Evolutionary conservation across 805 yeast genomes (phyloP).

Genomic region (Nakazawaea molendinolei): DNA sequence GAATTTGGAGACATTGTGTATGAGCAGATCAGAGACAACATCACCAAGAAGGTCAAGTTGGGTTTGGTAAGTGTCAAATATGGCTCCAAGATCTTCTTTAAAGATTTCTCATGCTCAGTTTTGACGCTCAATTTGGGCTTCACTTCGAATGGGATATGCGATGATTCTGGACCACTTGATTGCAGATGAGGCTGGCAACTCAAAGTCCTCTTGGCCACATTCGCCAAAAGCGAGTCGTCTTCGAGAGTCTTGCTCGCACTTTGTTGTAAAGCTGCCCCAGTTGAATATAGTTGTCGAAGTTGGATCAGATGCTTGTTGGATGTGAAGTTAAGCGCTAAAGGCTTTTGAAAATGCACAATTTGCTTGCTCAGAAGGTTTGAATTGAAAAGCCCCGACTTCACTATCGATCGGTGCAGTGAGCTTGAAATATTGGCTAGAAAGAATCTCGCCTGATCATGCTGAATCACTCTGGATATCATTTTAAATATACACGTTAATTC

Average conservation of each 20-base stretch:
- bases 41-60: conserved; percentile 77
- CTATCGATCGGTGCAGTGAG: too few species aligned
- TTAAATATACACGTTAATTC: too few species aligned
- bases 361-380: background rate
- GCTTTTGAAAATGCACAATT: conserved; percentile 5
- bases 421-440: conserved; percentile 5
- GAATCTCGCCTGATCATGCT: conserved; percentile 3
- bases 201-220: conserved; percentile 37
- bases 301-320: conserved; percentile 6
- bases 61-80: conserved; percentile 88
- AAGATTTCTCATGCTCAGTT: conserved; percentile 20
- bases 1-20: conserved; percentile 87
- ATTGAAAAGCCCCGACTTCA: background rate
- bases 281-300: conserved; percentile 8
- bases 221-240: conserved; percentile 21
- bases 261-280: background rate
- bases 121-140: conserved; percentile 29
- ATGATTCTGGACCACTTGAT: conserved; percentile 11
- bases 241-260: background rate
- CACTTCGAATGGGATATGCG: conserved; percentile 52
- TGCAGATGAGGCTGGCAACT: conserved; percentile 32
- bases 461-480: too few species aligned
- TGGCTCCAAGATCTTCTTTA: conserved; percentile 42
- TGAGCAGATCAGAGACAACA: conserved; percentile 86
- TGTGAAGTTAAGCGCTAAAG: conserved; percentile 3